Conservation (phyloP, 2,329 filamentous ascomycete species). For the Emmonsia crescens region DNA sequence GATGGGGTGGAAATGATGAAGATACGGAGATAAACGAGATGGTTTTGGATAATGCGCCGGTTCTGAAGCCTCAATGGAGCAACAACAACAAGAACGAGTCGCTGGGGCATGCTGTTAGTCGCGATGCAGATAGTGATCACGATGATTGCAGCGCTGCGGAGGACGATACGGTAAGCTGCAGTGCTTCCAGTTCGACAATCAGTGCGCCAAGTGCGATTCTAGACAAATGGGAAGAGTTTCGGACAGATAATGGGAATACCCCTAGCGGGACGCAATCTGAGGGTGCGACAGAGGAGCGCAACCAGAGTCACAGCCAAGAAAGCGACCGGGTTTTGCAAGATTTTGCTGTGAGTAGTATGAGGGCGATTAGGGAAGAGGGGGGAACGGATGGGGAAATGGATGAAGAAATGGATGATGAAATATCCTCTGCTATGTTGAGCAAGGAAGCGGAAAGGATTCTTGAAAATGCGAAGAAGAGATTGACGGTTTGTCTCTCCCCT, state of each 20-base stretch:
- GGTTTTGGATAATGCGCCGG: constrained; percentile 13
- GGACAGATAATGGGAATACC: constrained; percentile 6
- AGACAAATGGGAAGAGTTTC: constrained; percentile 19
- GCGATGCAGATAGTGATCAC: neutral
- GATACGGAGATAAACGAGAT: constrained; percentile 4
- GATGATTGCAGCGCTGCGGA: constrained; percentile 45
- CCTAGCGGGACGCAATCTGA: constrained; percentile 1
- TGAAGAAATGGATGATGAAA: constrained; percentile 52
- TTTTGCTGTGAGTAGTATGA: constrained; percentile 24
- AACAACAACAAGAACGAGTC: neutral
- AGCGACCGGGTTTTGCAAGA: constrained; percentile 2
- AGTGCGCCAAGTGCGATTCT: constrained; percentile 17
- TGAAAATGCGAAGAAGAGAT: constrained; percentile 78
- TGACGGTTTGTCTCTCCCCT: constrained; percentile 55
- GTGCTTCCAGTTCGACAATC: constrained; percentile 29
- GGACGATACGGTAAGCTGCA: constrained; percentile 26
- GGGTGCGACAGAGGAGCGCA: neutral
- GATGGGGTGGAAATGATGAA: constrained; percentile 1
- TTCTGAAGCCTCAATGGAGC: constrained; percentile 1
- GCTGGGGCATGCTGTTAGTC: neutral
- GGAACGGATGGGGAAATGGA: constrained; percentile 44
- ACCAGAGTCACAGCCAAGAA: neutral
- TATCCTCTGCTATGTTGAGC: constrained; percentile 65
- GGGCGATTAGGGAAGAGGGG: constrained; percentile 25
- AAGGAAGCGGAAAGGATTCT: constrained; percentile 80